These are phyloP conservation scores for Diaporthe eres DNA, from an alignment of 2,329 filamentous ascomycete species.

Conservation along the genomic window DNA sequence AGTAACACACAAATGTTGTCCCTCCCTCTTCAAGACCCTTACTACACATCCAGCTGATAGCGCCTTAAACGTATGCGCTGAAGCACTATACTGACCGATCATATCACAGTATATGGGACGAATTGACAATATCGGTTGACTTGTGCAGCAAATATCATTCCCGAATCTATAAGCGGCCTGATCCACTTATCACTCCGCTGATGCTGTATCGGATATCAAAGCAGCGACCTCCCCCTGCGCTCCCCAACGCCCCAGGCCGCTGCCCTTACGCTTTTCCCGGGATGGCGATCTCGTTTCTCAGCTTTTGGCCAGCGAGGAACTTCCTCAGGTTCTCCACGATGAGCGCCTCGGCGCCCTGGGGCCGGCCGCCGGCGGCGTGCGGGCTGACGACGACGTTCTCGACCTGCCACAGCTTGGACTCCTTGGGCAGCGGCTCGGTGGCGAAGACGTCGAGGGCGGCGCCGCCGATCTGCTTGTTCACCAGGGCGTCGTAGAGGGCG, in stretches of 20 bases:
- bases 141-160: neutral
- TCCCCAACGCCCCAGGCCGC: neutral
- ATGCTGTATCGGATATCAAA: constrained; percentile 25
- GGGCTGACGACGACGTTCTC: constrained; percentile 68
- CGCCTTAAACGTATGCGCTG: too few species aligned
- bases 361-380: constrained; percentile 72
- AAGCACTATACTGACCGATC: too few species aligned
- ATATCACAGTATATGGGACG: neutral
- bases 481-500: constrained; percentile 51
- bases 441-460: constrained; percentile 57
- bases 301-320: constrained; percentile 69
- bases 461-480: constrained; percentile 50
- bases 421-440: constrained; percentile 58
- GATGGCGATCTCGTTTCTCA: constrained; percentile 67
- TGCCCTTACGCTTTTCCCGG: constrained; percentile 26
- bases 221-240: neutral
- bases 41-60: too few species aligned
- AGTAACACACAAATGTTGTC: neutral
- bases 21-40: neutral
- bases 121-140: neutral
- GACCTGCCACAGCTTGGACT: constrained; percentile 64
- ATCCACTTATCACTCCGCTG: constrained; percentile 2
- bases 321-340: constrained; percentile 73
- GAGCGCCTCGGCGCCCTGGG: constrained; percentile 71
- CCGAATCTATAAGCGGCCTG: constrained; percentile 1